Percentiles rank a stretch among this genome's conserved stretches.
Evolutionary conservation across 495 filamentous ascomycete species (phyloP).

Genomic region (Hypoxylon fragiforme): DNA sequence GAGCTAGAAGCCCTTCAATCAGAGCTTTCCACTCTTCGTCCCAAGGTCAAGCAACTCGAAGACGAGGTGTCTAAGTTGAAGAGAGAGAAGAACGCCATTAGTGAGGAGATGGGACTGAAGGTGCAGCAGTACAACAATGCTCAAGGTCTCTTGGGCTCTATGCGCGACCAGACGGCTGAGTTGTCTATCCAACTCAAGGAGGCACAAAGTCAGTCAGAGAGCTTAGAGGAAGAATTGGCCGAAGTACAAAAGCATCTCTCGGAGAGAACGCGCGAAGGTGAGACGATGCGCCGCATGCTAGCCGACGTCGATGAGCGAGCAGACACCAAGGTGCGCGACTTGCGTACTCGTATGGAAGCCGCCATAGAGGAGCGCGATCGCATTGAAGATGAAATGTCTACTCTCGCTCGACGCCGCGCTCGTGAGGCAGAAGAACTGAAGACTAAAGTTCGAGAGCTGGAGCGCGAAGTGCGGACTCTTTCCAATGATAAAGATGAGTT

Average conservation of each 20-base stretch:
- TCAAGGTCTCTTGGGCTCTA: conserved; percentile 81
- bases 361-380: conserved; percentile 90
- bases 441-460: conserved; percentile 74
- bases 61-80: conserved; percentile 66
- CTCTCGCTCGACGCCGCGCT: conserved; percentile 70
- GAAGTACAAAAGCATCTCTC: conserved; percentile 86
- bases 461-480: conserved; percentile 72
- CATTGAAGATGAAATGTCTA: conserved; percentile 85
- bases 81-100: conserved; percentile 65
- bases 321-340: conserved; percentile 78
- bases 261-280: conserved; percentile 90
- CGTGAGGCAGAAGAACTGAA: conserved; percentile 88
- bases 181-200: conserved; percentile 94
- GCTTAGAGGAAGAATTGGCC: conserved; percentile 88
- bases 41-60: conserved; percentile 70
- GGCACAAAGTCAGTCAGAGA: conserved; percentile 76
- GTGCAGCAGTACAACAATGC: conserved; percentile 82
- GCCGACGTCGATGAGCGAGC: conserved; percentile 83
- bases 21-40: conserved; percentile 64
- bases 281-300: conserved; percentile 90
- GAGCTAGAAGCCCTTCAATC: conserved; percentile 73
- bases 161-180: conserved; percentile 90
- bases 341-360: conserved; percentile 85
- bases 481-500: conserved; percentile 68
- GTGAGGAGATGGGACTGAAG: conserved; percentile 83